Evolutionary conservation across 805 yeast species (phyloP).

Genomic region (Yamadazyma sp.): DNA sequence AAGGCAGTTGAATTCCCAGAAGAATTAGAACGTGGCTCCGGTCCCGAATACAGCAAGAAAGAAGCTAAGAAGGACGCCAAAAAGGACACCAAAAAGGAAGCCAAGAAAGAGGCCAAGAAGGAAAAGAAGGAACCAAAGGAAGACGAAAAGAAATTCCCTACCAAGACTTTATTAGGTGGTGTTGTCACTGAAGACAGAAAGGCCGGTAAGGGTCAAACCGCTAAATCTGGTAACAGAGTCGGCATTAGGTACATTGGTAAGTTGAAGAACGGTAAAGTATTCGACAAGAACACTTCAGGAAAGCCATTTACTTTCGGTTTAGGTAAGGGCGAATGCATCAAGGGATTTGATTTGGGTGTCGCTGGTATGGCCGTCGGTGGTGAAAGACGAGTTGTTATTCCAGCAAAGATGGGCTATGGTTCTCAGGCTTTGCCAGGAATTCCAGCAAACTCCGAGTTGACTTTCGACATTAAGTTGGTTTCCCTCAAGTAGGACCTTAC

Average conservation of each 20-base stretch:
- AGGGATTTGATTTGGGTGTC: conserved; percentile 98
- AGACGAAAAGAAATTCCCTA: conserved; percentile 49
- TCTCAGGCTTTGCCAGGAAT: conserved; percentile 92
- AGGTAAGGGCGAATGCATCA: conserved; percentile 98
- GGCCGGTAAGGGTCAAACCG: conserved; percentile 81
- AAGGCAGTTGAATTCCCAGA: conserved; percentile 86
- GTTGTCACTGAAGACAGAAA: conserved; percentile 91
- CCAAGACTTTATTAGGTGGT: conserved; percentile 88
- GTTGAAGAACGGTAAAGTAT: conserved; percentile 92
- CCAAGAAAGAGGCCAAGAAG: conserved; percentile 28
- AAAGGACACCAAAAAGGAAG: conserved; percentile 25
- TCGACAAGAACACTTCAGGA: conserved; percentile 96
- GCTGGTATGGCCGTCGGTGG: conserved; percentile 99
- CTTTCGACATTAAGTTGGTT: conserved; percentile 93
- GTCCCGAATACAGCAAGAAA: conserved; percentile 35
- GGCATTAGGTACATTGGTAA: conserved; percentile 98
- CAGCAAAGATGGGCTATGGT: conserved; percentile 97
- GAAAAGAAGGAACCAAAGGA: conserved; percentile 25
- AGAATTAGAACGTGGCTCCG: conserved; percentile 93
- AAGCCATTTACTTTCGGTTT: conserved; percentile 89
- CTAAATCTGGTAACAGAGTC: conserved; percentile 85
- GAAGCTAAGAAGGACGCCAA: conserved; percentile 29
- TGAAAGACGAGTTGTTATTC: conserved; percentile 95
- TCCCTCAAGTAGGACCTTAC: conserved; percentile 78
- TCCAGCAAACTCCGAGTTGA: conserved; percentile 95